Evolutionary conservation across 1,139 yeast genomes (phyloP), one percentile per base, ranked within the genome.

Genomic region (Diutina ranongensis): DNA sequence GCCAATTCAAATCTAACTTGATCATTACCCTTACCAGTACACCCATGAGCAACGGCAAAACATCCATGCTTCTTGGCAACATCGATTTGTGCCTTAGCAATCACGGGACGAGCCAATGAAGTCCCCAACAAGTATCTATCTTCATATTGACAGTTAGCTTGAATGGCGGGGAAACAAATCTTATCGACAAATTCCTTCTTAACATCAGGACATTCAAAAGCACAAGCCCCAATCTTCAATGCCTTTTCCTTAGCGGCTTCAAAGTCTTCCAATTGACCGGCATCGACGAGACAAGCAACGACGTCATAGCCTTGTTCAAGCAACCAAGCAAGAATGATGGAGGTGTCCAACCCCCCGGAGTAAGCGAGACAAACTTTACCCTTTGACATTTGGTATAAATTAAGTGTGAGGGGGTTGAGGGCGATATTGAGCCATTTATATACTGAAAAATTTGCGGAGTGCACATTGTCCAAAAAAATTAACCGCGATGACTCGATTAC

Each of bases 11-110:
- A 92, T 71, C 98, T 83, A 55, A 92, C 97, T 73, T 92, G 98
- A 68, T 92, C 98, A 65, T 92, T 92, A 71, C 98, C 98, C 74
- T 92, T 92, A 73, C 98, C 98, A 55, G 98, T 92, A 72, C 98
- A 92, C 52, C 98, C 98, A 67, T 92, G 98, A 46, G 96, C 81
- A 48, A 92, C 98, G 47, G 97, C 97, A 58, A 89, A 88, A 76
- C 98, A 92, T 50, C 97, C 97, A 67, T 94, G 92, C 60, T 85
- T 80, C 71, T 88, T 94, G 52, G 98, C 98, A 54, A 87, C 97
- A 60, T 84, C 78, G 62, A 92, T 92, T 71, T 92, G 98, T 45
- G 98, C 98, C 71, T 89, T 82, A 48, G 98, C 97, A 66, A 92
- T 92, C 49, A 92, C 96, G 45, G 98, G 98, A 74, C 98, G 85